Conservation (phyloP, 1,284 basidiomycete genomes). For the Hymenochaete sp. region DNA sequence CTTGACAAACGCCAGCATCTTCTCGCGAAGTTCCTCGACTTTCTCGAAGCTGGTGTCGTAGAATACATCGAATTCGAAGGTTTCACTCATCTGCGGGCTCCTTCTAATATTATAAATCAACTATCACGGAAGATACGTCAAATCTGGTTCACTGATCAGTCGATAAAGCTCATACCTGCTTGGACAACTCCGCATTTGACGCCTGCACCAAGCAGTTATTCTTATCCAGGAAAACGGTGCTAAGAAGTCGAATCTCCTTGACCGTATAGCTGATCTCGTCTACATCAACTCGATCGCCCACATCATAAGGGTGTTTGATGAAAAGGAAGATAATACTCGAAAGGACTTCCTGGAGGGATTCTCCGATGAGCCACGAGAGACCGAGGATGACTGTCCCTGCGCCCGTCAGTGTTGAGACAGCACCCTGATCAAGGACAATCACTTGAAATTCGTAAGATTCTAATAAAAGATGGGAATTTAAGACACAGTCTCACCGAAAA, state of each 20-base stretch:
- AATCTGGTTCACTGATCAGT: neutral
- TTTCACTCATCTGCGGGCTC: slow-evolving; percentile 70
- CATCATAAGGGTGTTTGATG: slow-evolving; percentile 82
- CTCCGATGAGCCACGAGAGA: slow-evolving; percentile 85
- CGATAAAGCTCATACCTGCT: slow-evolving; percentile 38
- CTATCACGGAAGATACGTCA: slow-evolving; percentile 28
- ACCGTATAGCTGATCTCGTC: slow-evolving; percentile 62
- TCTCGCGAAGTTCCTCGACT: slow-evolving; percentile 68
- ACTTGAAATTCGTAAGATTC: slow-evolving; percentile 1
- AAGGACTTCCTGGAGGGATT: slow-evolving; percentile 57
- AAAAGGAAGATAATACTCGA: slow-evolving; percentile 82
- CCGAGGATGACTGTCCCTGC: slow-evolving; percentile 78
- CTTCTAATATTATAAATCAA: slow-evolving; percentile 66
- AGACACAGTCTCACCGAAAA: slow-evolving; percentile 61
- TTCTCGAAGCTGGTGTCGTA: slow-evolving; percentile 78
- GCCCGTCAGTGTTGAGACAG: slow-evolving; percentile 69
- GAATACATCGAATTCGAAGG: slow-evolving; percentile 73
- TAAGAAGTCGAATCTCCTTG: slow-evolving; percentile 80
- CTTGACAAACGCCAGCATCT: slow-evolving; percentile 78
- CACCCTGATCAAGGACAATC: slow-evolving; percentile 48
- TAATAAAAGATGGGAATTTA: slow-evolving; percentile 28
- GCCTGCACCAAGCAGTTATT: slow-evolving; percentile 55
- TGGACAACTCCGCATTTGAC: slow-evolving; percentile 61
- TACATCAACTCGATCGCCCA: slow-evolving; percentile 69
- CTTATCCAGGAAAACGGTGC: slow-evolving; percentile 65